Base-by-base conservation (phyloP, 805 yeast genomes). In the Saturnispora sanitii region DNA sequence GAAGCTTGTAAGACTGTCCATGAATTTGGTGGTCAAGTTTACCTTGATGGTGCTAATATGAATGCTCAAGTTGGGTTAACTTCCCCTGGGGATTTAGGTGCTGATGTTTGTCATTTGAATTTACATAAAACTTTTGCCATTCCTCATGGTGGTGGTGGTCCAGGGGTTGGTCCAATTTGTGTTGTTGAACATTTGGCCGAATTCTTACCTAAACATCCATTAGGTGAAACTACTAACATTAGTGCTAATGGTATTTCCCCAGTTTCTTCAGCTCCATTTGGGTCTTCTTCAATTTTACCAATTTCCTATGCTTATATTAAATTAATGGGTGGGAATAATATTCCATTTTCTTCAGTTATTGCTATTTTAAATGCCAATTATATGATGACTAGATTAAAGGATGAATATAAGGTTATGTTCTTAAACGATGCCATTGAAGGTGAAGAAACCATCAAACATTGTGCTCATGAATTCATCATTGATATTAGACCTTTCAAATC, bases 111-210 rank as follows among this genome's bases (percentile, higher is more conserved):
- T 62, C 98, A 92, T 56, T 73, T 92, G 67, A 92, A 92, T 61
- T 70, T 92, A 58, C 98, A 92, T 70, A 92, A 92, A 67, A 92
- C 98, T 1, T 92, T 92, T 69, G 87, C 96, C 35, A 86, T 92
- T 56, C 94, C 96, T 41, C 98, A 92, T 56, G 98, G 98, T 56
- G 98, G 98, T 58, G 98, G 98, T 59, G 98, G 98, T 33, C 98
- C 98, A 32, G 98, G 97, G 57, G 94, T 87, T 54, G 98, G 96
- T 16, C 97, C 97, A 38, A 92, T 92, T 48, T 86, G 97, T 71
- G 97, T 90, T 43, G 80, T 79, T 50, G 65, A 71, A 37, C 95
- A 86, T 61, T 68, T 92, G 53, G 73, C 71, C 33, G 84, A 85
- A 40, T 87, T 75, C 64, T 71, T 92, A 53, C 98, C 98, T 35